Percentiles rank a stretch among this genome's conserved stretches.
Evolutionary conservation across 306 rosid species (phyloP).

Genomic region (Argentina anserina): DNA sequence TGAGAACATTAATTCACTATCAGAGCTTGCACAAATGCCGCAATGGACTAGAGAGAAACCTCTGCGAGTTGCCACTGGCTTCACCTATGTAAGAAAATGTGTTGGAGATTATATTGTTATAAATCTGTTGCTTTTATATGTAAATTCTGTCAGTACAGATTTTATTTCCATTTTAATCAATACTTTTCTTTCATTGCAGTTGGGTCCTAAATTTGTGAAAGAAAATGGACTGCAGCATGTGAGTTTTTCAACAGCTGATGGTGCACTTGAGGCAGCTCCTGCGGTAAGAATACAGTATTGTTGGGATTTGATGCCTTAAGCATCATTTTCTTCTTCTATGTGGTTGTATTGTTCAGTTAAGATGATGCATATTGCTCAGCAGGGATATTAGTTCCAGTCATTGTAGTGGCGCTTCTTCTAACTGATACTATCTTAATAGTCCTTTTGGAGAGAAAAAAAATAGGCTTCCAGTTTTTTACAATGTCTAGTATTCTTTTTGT

Average conservation of each 20-base stretch:
- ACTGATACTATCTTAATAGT: background rate
- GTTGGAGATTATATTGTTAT: conserved; percentile 9
- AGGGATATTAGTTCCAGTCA: background rate
- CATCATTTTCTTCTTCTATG: background rate
- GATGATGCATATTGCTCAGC: background rate
- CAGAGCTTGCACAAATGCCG: conserved; percentile 79
- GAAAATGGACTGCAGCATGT: conserved; percentile 81
- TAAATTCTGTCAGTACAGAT: conserved; percentile 2
- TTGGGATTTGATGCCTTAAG: background rate
- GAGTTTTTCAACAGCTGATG: conserved; percentile 85
- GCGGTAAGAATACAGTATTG: conserved; percentile 53
- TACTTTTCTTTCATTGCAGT: conserved; percentile 39
- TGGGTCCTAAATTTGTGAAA: conserved; percentile 84
- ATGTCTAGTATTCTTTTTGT: background rate
- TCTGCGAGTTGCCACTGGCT: conserved; percentile 92
- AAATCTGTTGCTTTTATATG: background rate
- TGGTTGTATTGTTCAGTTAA: background rate
- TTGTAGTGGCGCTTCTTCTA: background rate
- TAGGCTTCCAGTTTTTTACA: background rate
- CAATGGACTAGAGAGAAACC: conserved; percentile 80
- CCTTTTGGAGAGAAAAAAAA: background rate
- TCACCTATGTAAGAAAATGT: conserved; percentile 56
- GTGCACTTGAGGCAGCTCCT: conserved; percentile 98
- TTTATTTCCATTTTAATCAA: conserved; percentile 14
- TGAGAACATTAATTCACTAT: conserved; percentile 72